These are phyloP conservation scores for Plantago lanceolata DNA, from an alignment of 305 asterid genomes.

Conservation along the genomic window DNA sequence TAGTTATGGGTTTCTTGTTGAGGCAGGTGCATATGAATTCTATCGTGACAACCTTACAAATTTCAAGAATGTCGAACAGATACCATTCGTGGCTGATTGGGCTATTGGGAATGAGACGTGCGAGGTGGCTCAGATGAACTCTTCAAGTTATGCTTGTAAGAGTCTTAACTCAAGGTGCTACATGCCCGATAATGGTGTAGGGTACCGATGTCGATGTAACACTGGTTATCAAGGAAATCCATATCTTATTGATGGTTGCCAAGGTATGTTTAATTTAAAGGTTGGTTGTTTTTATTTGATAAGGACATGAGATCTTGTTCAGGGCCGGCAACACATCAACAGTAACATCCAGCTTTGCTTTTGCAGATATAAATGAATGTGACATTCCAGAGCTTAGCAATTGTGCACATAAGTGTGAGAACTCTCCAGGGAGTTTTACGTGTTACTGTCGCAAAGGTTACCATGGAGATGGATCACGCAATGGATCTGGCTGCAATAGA, in stretches of 20 bases:
- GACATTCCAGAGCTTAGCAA: background rate
- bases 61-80: background rate
- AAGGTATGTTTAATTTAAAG: slow-evolving; percentile 30
- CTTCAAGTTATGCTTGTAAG: slow-evolving; percentile 20
- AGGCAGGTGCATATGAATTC: slow-evolving; percentile 5
- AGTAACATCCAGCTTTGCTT: too few relatives aligned
- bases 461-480: slow-evolving; percentile 27
- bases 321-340: too few relatives aligned
- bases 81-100: slow-evolving; percentile 27
- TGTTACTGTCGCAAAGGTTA: slow-evolving; percentile 27
- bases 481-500: slow-evolving; percentile 27
- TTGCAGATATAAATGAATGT: slow-evolving; percentile 29
- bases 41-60: slow-evolving; percentile 4
- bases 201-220: slow-evolving; percentile 35
- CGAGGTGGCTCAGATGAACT: background rate
- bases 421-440: slow-evolving; percentile 7
- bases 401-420: slow-evolving; percentile 6
- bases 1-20: slow-evolving; percentile 25
- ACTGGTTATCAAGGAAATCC: slow-evolving; percentile 43
- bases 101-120: slow-evolving; percentile 11
- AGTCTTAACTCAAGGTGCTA: slow-evolving; percentile 20
- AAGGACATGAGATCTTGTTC: too few relatives aligned
- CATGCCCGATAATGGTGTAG: slow-evolving; percentile 22
- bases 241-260: slow-evolving; percentile 30
- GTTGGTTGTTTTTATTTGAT: background rate